Evolutionary conservation across 208 protist species (phyloP).

Genomic region (Trypanosoma cruzi): DNA sequence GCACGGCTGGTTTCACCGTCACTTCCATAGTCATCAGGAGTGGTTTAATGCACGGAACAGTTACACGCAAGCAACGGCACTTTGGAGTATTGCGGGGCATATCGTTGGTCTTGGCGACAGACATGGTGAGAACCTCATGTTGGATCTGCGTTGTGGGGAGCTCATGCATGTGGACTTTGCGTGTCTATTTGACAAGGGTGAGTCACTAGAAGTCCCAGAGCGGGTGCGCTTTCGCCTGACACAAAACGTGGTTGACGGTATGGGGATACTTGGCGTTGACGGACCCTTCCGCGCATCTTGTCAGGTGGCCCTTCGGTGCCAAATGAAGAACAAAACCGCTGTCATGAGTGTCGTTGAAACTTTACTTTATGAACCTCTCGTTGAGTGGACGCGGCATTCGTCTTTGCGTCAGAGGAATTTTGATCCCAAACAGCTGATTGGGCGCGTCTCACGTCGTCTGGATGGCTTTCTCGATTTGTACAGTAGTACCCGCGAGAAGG

Average conservation of each 20-base stretch:
- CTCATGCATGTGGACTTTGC: constrained; percentile 96
- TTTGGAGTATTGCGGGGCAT: constrained; percentile 97
- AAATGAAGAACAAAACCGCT: constrained; percentile 92
- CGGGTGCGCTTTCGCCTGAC: constrained; percentile 97
- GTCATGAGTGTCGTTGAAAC: constrained; percentile 96
- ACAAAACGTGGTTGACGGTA: constrained; percentile 95
- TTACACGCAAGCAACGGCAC: constrained; percentile 90
- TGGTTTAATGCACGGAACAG: constrained; percentile 91
- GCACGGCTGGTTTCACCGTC: constrained; percentile 93
- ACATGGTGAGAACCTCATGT: constrained; percentile 96
- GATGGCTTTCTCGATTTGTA: constrained; percentile 89
- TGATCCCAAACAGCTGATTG: constrained; percentile 62
- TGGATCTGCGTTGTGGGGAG: constrained; percentile 88
- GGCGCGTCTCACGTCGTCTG: constrained; percentile 72
- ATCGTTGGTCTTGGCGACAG: constrained; percentile 95
- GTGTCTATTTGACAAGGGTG: constrained; percentile 97
- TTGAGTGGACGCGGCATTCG: constrained; percentile 88
- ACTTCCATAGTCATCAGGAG: constrained; percentile 83
- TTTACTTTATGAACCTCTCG: constrained; percentile 96
- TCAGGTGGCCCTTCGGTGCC: constrained; percentile 85
- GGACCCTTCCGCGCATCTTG: constrained; percentile 91
- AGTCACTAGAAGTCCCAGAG: constrained; percentile 94
- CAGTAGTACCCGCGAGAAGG: constrained; percentile 42
- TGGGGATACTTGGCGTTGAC: constrained; percentile 93
- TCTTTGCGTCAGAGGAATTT: constrained; percentile 16